phyloP scores from a whole-genome alignment of 805 yeast species.

The Saturnispora diversa region DNA sequence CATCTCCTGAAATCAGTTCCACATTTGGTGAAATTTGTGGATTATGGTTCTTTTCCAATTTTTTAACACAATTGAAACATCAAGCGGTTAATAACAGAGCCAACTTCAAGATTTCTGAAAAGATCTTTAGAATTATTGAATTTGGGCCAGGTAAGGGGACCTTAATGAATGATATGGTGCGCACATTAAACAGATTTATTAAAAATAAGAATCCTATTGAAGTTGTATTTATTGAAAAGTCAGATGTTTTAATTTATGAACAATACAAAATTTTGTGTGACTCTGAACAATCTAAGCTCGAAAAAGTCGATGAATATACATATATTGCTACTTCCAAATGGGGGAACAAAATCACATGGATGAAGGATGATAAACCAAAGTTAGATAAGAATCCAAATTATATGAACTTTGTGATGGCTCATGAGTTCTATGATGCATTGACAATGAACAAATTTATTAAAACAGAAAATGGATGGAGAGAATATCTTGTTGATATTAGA shows the following conservation, averaged over 20 bases:
- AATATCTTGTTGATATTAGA: slow-evolving; percentile 55
- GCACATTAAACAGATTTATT: slow-evolving; percentile 37
- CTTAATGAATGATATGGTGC: slow-evolving; percentile 56
- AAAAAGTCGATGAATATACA: slow-evolving; percentile 28
- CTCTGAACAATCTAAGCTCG: slow-evolving; percentile 10
- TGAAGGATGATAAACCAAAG: slow-evolving; percentile 44
- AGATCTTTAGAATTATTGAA: slow-evolving; percentile 51
- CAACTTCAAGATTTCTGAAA: slow-evolving; percentile 19
- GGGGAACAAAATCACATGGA: slow-evolving; percentile 51
- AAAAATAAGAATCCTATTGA: slow-evolving; percentile 31
- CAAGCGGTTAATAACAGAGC: slow-evolving; percentile 19
- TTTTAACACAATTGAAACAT: slow-evolving; percentile 52
- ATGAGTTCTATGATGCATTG: slow-evolving; percentile 81
- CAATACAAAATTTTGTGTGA: slow-evolving; percentile 49
- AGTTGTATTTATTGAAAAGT: slow-evolving; percentile 62
- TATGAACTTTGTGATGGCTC: slow-evolving; percentile 65
- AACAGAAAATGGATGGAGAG: slow-evolving; percentile 70
- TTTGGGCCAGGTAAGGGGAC: slow-evolving; percentile 87
- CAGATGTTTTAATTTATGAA: slow-evolving; percentile 49
- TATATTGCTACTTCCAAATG: slow-evolving; percentile 37
- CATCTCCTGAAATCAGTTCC: slow-evolving; percentile 82
- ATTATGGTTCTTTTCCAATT: slow-evolving; percentile 53
- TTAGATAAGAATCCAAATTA: slow-evolving; percentile 23
- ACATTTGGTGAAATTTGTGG: slow-evolving; percentile 84
- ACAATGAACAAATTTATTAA: slow-evolving; percentile 65